Evolutionary conservation across 208 protist genomes (phyloP), one percentile per base, ranked within the genome.

Genomic region (Wallacemonas sp.): DNA sequence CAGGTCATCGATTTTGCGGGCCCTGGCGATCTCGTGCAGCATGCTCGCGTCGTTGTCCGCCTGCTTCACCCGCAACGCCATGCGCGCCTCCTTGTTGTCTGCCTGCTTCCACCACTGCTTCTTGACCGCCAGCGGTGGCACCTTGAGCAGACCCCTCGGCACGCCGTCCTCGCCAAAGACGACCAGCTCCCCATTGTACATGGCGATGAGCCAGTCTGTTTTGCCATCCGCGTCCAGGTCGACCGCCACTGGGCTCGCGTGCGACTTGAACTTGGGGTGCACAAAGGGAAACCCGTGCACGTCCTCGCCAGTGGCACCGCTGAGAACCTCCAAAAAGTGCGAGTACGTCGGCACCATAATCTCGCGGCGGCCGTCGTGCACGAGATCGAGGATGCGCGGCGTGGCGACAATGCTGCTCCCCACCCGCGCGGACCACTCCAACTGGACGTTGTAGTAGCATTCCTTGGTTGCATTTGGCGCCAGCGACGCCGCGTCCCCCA

Each of bases 101-200:
- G 79, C 77, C 26, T 38, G 57, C 20, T 75, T 72, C 45, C 73
- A 70, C 94, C 94, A 98, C 44, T 93, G 55, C 48, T 84, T 89
- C 57, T 91, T 88, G 18, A 98, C 72, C 10, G 77, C 70, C 1
- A 98, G 74, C 36, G 86, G 78, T 10, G 93, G 93, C 5, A 98
- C 70, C 28, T 77, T 76, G 18, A 96, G 32, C 16, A 79, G 59
- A 1, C 79, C 82, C 32, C 75, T 72, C 42, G 79, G 64, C 49
- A 79, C 71, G 32, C 93, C 93, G 14, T 88, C 67, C 28, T 79
- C 71, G 5, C 63, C 33, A 32, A 98, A 85, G 12, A 97, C 74
- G 31, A 98, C 59, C 3, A 98, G 77, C 64, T 97, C 93, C 3
- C 87, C 95, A 20, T 77, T 92, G 57, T 88, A 89, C 45, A 94